Evolutionary conservation across 202 grass and related monocot genomes (phyloP).

Genomic region (Saccharum hybrid): DNA sequence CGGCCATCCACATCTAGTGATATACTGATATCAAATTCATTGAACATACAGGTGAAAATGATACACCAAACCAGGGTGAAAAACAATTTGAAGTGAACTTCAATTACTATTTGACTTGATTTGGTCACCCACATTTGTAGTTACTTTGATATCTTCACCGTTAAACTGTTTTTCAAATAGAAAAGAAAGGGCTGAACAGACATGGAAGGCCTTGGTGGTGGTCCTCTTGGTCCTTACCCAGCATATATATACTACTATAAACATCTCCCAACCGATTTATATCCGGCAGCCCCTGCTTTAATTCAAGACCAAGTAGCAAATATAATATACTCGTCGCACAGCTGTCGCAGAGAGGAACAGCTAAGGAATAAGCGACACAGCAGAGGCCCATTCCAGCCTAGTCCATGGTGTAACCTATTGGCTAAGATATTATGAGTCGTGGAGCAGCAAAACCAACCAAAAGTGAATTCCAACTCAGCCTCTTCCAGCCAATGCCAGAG

Average conservation of each 20-base stretch:
- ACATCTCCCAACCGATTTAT: conserved; percentile 35
- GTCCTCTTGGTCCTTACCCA: conserved; percentile 20
- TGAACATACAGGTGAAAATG: background rate
- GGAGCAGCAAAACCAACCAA: conserved; percentile 55
- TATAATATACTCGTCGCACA: conserved; percentile 47
- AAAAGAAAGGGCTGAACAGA: conserved; percentile 23
- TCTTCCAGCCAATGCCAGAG: conserved; percentile 55
- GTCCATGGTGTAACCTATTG: conserved; percentile 53
- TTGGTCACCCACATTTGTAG: conserved; percentile 28
- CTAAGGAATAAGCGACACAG: conserved; percentile 49
- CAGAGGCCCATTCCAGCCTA: conserved; percentile 64
- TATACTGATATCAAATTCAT: conserved; percentile 37
- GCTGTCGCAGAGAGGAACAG: conserved; percentile 56
- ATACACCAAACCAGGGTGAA: background rate
- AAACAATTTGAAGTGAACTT: conserved; percentile 2
- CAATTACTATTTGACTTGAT: background rate
- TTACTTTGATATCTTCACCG: conserved; percentile 10
- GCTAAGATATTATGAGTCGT: conserved; percentile 53
- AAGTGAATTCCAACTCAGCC: conserved; percentile 52
- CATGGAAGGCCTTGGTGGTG: conserved; percentile 41
- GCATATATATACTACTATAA: conserved; percentile 6
- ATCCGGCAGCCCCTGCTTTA: conserved; percentile 38
- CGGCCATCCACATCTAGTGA: conserved; percentile 20
- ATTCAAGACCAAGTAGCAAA: conserved; percentile 48
- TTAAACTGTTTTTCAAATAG: conserved; percentile 31